Evolutionary conservation across 352 stramenopile species (phyloP).

Genomic region (Blastocystis sp.): DNA sequence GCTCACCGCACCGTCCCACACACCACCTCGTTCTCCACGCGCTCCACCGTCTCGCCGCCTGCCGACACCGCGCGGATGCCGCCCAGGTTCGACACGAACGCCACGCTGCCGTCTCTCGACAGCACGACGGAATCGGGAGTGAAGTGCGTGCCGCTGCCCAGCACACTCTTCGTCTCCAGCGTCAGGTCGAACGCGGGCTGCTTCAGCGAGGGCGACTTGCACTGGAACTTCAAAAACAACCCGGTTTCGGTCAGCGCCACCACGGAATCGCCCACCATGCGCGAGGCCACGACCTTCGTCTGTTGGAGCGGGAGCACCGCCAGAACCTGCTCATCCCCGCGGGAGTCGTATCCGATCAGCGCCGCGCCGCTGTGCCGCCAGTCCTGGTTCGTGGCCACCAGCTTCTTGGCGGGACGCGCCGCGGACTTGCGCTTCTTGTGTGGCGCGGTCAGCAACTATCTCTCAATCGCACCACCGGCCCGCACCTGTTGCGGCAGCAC

Average conservation of each 20-base stretch:
- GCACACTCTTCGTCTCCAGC: background rate
- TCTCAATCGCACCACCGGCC: background rate
- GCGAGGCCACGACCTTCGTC: background rate
- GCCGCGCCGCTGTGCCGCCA: background rate
- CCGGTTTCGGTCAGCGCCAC: background rate
- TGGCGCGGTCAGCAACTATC: background rate
- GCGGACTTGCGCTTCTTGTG: background rate
- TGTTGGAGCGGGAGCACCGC: background rate
- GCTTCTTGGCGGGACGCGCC: background rate
- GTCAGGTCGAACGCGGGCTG: background rate
- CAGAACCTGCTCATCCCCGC: background rate
- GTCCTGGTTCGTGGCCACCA: background rate
- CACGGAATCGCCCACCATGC: background rate
- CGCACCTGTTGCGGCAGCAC: constrained; percentile 3
- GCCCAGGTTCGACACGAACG: background rate
- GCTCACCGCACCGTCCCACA: background rate
- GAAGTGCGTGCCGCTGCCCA: background rate
- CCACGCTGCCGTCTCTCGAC: background rate
- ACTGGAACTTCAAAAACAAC: background rate
- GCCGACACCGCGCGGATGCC: background rate
- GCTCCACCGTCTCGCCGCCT: background rate
- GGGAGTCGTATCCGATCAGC: background rate
- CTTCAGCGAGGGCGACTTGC: background rate
- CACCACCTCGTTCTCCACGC: background rate
- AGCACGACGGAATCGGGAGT: background rate